A percentile compares a stretch with the other conserved stretches of the same genome.
Conservation (phyloP, 148 eudicot genomes). For the Euryodendron excelsum region DNA sequence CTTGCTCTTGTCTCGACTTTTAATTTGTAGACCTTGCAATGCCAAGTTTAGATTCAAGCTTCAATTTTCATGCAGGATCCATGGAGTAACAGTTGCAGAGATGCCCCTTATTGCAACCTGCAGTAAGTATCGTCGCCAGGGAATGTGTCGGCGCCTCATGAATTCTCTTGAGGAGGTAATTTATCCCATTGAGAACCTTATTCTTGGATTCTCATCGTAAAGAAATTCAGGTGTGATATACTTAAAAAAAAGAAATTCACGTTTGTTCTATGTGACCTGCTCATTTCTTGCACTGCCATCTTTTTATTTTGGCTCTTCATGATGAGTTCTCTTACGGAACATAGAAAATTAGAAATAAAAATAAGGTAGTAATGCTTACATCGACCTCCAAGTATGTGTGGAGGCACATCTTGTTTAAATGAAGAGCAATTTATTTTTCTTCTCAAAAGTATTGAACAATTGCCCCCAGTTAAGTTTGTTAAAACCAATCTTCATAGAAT, state of each 20-base stretch:
- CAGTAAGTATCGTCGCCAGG: conserved; percentile 82
- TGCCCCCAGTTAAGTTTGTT: not conserved
- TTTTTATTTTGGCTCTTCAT: not conserved
- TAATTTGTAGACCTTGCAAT: not conserved
- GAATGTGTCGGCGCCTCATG: conserved; percentile 85
- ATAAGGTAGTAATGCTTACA: not conserved
- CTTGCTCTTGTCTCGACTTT: conserved; percentile 5
- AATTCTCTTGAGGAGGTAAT: conserved; percentile 75
- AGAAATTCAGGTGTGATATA: too few species aligned
- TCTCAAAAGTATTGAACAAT: too few species aligned
- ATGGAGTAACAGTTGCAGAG: conserved; percentile 89
- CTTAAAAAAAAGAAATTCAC: too few species aligned
- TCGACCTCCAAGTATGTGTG: not conserved
- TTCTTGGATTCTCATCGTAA: not conserved
- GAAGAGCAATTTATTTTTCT: not conserved
- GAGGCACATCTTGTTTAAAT: not conserved
- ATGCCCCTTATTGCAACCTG: conserved; percentile 97
- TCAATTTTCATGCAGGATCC: conserved; percentile 58
- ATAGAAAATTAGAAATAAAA: not conserved
- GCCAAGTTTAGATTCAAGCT: conserved; percentile 14
- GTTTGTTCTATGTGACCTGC: too few species aligned
- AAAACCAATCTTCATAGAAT: not conserved
- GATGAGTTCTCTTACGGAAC: not conserved
- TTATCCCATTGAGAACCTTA: not conserved
- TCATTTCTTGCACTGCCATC: not conserved